Base-by-base conservation (phyloP, 345 rosid species). In the Eucalyptus tenuipes region DNA sequence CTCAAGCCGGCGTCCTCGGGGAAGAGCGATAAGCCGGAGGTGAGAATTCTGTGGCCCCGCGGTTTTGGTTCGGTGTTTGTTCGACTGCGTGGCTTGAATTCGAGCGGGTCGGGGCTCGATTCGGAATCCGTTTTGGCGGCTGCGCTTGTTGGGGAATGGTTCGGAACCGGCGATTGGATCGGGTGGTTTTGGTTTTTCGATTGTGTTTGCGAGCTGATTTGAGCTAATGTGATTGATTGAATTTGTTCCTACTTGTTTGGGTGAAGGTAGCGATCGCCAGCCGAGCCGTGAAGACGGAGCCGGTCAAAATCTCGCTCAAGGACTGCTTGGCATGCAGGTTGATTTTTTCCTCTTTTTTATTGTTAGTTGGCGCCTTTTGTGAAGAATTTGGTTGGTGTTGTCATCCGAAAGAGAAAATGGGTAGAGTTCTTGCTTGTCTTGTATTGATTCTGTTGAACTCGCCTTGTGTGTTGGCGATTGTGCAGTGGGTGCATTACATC, bases 301-400 rank as follows among this genome's bases (percentile, higher is more conserved):
- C 98, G 1, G 99, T 98, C 31, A 95, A 95, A 92, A 98, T 97
- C 45, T 98, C 99, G 37, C 98, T 98, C 44, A 98, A 97, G 93
- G 99, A 97, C 88, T 98, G 99, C 91, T 94, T 98, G 90, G 98
- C 99, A 55, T 98, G 99, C 95, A 97, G 99, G 99, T 96, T 47
- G 52, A 40, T 82, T 45, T 31, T 57, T 33, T 37, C 49, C 37
- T 37, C 86, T 75, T 40, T 10, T 86, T n/a, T n/a, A 31, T 25
- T 71, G 81, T 71, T 71, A 71, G 81, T 42, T 75, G 15, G 29
- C 13, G 47, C 16, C 84, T 40, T 64, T 75, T 75, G 47, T 40
- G 84, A 75, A 40, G 84, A 75, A 22, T 75, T 75, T 40, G 47
- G 84, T 20, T 40, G 82, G 25, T 71, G 82, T 5, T 71, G 82